Percentiles rank a stretch among this genome's conserved stretches.
Evolutionary conservation across 1,139 yeast species (phyloP).

Genomic region (Magnusiomyces magnusii): DNA sequence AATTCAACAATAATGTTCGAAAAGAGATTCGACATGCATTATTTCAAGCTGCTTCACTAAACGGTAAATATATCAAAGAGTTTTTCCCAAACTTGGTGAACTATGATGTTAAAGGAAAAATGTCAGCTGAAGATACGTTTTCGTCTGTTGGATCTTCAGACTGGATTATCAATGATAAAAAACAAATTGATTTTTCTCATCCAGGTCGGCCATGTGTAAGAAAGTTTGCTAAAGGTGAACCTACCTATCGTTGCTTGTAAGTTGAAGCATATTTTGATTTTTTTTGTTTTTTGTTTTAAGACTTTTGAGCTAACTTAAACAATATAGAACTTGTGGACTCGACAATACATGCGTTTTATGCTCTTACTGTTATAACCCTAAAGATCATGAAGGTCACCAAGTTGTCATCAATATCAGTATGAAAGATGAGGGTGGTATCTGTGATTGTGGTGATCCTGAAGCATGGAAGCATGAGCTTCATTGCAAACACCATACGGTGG

Average conservation of each 20-base stretch:
- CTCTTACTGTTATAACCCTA: slow-evolving; percentile 63
- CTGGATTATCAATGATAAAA: slow-evolving; percentile 24
- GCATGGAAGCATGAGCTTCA: slow-evolving; percentile 58
- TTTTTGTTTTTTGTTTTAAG: not conserved
- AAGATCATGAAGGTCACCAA: slow-evolving; percentile 67
- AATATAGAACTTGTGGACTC: slow-evolving; percentile 55
- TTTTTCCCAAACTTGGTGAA: slow-evolving; percentile 41
- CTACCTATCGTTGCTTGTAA: slow-evolving; percentile 63
- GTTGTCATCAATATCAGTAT: slow-evolving; percentile 66
- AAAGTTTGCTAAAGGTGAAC: slow-evolving; percentile 75
- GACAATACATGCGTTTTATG: slow-evolving; percentile 89
- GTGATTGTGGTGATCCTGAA: slow-evolving; percentile 90
- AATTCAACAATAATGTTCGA: slow-evolving; percentile 26
- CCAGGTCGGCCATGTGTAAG: slow-evolving; percentile 70
- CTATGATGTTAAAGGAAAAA: slow-evolving; percentile 9
- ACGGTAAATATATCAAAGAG: slow-evolving; percentile 44
- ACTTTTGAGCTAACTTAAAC: not conserved
- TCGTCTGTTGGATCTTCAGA: slow-evolving; percentile 5
- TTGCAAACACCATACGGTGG: slow-evolving; percentile 40
- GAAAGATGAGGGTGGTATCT: slow-evolving; percentile 84
- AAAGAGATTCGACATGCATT: slow-evolving; percentile 43
- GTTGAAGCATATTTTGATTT: slow-evolving; percentile 16
- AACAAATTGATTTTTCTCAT: slow-evolving; percentile 38
- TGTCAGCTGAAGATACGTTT: not conserved
- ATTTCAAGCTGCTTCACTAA: slow-evolving; percentile 44